Percentiles rank a stretch among this genome's conserved stretches.
phyloP scores from a whole-genome alignment of 495 filamentous ascomycete species.

The Penicillium simplicissimum region DNA sequence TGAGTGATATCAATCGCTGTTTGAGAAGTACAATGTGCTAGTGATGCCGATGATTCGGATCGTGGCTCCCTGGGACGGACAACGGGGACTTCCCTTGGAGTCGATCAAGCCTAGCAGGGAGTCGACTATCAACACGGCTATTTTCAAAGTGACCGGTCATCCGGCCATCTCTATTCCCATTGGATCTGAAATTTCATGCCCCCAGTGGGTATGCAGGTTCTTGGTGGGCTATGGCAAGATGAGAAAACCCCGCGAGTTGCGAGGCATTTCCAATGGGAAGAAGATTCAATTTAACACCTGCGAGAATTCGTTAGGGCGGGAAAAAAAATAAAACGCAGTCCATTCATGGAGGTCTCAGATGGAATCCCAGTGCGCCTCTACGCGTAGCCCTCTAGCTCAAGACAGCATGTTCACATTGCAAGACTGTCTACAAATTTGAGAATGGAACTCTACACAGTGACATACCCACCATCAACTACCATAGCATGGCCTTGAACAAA shows the following conservation, averaged over 20 bases:
- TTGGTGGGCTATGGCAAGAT: constrained; percentile 46
- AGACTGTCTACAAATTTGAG: background rate
- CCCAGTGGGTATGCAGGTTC: constrained; percentile 62
- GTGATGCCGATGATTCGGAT: constrained; percentile 52
- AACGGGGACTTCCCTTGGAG: constrained; percentile 39
- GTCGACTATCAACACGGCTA: constrained; percentile 54
- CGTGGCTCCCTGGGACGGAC: constrained; percentile 39
- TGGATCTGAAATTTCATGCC: constrained; percentile 50
- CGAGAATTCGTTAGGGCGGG: constrained; percentile 9
- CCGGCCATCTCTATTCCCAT: constrained; percentile 58
- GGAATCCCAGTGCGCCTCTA: too few relatives aligned
- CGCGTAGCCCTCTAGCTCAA: background rate
- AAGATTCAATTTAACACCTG: constrained; percentile 19
- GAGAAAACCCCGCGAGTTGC: constrained; percentile 49
- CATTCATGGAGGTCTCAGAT: background rate
- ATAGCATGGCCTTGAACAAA: constrained; percentile 55
- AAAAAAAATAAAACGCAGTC: too few relatives aligned
- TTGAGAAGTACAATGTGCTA: constrained; percentile 45
- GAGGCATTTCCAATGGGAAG: constrained; percentile 49
- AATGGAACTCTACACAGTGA: constrained; percentile 28
- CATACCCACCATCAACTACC: constrained; percentile 56
- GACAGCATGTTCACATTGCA: background rate
- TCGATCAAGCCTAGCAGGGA: constrained; percentile 45
- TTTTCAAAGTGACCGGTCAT: constrained; percentile 59
- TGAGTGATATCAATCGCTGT: constrained; percentile 48